Base-by-base conservation (phyloP, 78 protist species). In the Mantamonas sphyraenae region DNA sequence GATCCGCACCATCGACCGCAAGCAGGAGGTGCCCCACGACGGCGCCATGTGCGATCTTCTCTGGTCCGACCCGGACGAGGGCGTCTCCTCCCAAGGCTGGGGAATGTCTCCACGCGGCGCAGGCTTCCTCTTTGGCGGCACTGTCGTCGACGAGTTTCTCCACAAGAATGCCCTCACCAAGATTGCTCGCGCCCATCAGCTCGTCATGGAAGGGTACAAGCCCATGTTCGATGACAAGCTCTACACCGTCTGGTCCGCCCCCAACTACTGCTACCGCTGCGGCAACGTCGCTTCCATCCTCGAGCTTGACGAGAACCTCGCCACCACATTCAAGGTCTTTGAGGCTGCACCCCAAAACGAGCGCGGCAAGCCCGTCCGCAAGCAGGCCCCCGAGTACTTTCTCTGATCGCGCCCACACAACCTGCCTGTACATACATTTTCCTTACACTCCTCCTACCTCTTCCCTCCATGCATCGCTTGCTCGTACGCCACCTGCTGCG, bases 61-160 rank as follows among this genome's bases (percentile, higher is more conserved):
- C 84, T 97, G 99, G 99, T 87, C 95, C 30, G 99, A 97, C 82
- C 99, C 99, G 22, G 98, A 94, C 37, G 93, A 63, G n/a, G n/a
- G n/a, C n/a, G n/a, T n/a, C n/a, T n/a, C 76, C 59, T 69, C 79
- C 33, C 89, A 83, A 0, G 98, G 98, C 3, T 98, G 98, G 99
- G 97, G 92, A 20, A 43, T 89, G 40, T 55, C 80, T 17, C 98
- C 98, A 3, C 82, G 99, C 3, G 99, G 99, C 5, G 99, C 99
- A 0, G 99, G 99, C 3, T 97, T 69, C 58, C 74, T 94, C n/a
- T 98, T 97, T 69, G 99, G 99, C 20, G 82, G 82, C n/a, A 88
- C 94, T 40, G 93, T 93, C 20, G 92, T 91, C 24, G 67, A 70
- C 31, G 20, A 93, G 82, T 98, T 98, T 78, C 83, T 80, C 53